Conservation (phyloP, 345 rosid genomes). For the Euphorbia lathyris region DNA sequence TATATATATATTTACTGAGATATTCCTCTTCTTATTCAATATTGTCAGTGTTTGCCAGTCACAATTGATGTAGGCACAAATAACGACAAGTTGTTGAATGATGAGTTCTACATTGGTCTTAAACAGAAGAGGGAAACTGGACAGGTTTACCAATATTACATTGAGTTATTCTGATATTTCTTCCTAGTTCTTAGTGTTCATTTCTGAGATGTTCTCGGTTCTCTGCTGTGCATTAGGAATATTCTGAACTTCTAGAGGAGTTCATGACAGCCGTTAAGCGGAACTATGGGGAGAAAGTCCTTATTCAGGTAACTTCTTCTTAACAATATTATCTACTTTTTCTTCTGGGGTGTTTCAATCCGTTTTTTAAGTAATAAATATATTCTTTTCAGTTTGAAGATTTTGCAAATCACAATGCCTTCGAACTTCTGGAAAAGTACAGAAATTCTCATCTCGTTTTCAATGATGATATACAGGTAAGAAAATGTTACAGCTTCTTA, state of each 20-base stretch:
- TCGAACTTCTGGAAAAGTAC: conserved; percentile 71
- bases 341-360: background rate
- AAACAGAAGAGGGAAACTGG: conserved; percentile 33
- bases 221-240: conserved; percentile 50
- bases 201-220: background rate
- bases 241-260: conserved; percentile 66
- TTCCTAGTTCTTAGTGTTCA: background rate
- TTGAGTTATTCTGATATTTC: background rate
- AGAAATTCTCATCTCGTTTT: conserved; percentile 80
- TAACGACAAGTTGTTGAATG: conserved; percentile 28
- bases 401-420: conserved; percentile 97
- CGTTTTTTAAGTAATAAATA: background rate
- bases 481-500: background rate
- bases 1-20: background rate
- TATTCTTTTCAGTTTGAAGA: conserved; percentile 78
- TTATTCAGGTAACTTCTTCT: conserved; percentile 54
- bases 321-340: background rate
- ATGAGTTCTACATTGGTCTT: conserved; percentile 37
- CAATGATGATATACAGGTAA: conserved; percentile 95
- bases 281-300: conserved; percentile 87
- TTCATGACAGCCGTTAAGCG: conserved; percentile 91
- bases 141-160: conserved; percentile 13
- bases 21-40: background rate
- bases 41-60: conserved; percentile 30
- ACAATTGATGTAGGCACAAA: conserved; percentile 40